Evolutionary conservation across 345 rosid genomes (phyloP), one percentile per base, ranked within the genome.

Genomic region (Durio zibethinus): DNA sequence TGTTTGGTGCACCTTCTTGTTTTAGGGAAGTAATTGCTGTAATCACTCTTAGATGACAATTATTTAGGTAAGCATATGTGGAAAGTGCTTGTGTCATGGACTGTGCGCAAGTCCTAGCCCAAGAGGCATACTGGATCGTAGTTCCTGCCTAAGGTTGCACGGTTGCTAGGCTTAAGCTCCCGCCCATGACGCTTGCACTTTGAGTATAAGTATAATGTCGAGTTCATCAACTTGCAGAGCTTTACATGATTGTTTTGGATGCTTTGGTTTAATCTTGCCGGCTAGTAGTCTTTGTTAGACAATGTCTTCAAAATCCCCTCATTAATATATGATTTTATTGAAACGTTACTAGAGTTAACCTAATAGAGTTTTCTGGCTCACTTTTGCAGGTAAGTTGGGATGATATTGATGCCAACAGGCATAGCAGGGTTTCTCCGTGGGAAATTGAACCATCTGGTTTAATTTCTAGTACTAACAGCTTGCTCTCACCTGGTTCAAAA

Each of bases 371-470:
- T 33, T 56, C 9, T 40, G 42, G n/a, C 35, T 56, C 27, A 33
- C 56, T 77, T 50, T 64, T 82, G 77, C 82, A 93, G 98, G 98
- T 93, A 57, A 89, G 93, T 81, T 96, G 98, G 98, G 99, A 96
- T 83, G 94, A 90, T 69, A 78, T 74, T 43, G 94, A 86, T 63
- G 78, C 82, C 42, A 85, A 81, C 53, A 87, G 91, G 86, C 89
- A 86, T 76, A 89, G 85, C 82, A 91, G 97, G 52, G 90, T 96
- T 73, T 96, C 97, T 79, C 99, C 99, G 12, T 94, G 98, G 99
- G 99, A 92, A 79, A 85, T 96, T 50, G 97, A 94, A 83, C 88
- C 91, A 40, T 87, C 90, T 54, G 90, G 94, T 76, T 84, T 92
- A 15, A 31, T 86, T 80, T 81, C 95, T 31, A 83, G 79, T 70